phyloP scores from a whole-genome alignment of 805 yeast species.

The Teunomyces atbi region DNA sequence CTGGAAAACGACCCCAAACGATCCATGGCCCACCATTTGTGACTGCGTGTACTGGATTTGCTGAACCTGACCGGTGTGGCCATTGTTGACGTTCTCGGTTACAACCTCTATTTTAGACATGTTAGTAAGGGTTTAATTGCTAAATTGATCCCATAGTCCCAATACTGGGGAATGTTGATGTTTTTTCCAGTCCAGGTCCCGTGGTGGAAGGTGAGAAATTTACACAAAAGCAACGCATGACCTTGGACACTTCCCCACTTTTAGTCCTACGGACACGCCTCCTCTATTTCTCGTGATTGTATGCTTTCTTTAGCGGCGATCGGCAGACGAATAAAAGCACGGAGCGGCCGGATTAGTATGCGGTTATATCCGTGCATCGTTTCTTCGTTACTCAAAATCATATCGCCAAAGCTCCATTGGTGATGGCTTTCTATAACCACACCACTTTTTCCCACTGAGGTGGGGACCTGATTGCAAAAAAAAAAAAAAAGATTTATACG shows the following conservation, averaged over 20 bases:
- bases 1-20: constrained; percentile 98
- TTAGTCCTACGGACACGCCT: constrained; percentile 1
- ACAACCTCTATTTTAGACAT: constrained; percentile 48
- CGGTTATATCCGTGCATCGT: not conserved
- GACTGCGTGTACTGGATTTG: constrained; percentile 75
- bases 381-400: not conserved
- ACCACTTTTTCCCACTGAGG: not conserved
- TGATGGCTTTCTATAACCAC: not conserved
- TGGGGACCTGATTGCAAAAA: not conserved
- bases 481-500: constrained; percentile 22
- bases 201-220: constrained; percentile 1
- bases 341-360: not conserved
- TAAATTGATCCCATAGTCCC: not conserved
- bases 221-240: constrained; percentile 4
- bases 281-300: not conserved
- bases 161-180: constrained; percentile 2
- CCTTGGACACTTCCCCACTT: constrained; percentile 4
- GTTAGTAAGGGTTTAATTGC: constrained; percentile 25
- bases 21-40: constrained; percentile 96
- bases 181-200: constrained; percentile 3
- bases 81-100: constrained; percentile 68
- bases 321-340: not conserved
- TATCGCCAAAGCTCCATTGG: no score
- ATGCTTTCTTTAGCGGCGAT: not conserved
- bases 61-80: constrained; percentile 61